Percentiles rank a stretch among this genome's conserved stretches.
phyloP scores from a whole-genome alignment of 176 grass and related monocot genomes.

The Dactylis glomerata region DNA sequence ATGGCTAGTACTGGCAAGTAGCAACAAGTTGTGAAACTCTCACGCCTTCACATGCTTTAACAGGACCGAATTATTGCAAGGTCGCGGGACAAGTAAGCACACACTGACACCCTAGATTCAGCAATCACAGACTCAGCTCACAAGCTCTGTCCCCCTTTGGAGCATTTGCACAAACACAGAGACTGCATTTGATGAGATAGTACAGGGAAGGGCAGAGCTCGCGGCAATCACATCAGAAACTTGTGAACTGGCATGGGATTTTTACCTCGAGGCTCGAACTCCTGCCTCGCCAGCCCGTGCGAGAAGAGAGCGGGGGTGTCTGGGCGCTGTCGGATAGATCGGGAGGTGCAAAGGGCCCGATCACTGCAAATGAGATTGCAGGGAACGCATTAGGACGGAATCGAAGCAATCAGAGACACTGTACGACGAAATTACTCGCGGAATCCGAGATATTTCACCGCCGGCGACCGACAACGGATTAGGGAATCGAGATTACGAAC shows the following conservation, averaged over 20 bases:
- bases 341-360: neutral
- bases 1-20: neutral
- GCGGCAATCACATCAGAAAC: neutral
- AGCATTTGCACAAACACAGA: slow-evolving; percentile 13
- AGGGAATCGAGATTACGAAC: neutral
- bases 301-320: neutral
- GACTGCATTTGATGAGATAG: neutral
- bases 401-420: neutral
- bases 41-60: neutral
- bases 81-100: neutral
- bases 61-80: neutral
- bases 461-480: neutral
- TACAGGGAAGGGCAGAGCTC: neutral
- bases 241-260: neutral
- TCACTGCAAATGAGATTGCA: slow-evolving; percentile 26
- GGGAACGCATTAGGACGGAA: neutral
- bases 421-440: neutral
- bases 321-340: neutral
- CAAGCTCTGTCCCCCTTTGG: neutral
- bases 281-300: neutral
- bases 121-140: neutral
- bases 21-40: neutral
- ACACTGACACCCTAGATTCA: neutral
- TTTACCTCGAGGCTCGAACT: neutral
- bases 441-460: neutral